A percentile compares a stretch with the other conserved stretches of the same genome.
These are phyloP conservation scores for Spizellomyces punctatus DNA, from an alignment of 192 early-diverging fungal genomes.

Conservation along the genomic window DNA sequence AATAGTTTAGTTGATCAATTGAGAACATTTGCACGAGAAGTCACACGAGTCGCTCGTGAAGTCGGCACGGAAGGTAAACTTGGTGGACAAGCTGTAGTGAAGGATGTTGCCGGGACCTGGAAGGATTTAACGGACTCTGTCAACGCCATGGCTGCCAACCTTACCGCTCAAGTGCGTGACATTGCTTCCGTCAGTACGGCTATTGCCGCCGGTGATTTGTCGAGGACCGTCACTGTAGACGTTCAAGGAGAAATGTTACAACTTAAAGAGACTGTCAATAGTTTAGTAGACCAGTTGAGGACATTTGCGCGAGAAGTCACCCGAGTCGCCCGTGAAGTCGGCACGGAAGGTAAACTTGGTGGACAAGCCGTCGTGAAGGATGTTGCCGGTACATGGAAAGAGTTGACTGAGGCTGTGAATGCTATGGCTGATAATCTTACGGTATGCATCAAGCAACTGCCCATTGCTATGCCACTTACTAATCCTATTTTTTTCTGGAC, in stretches of 20 bases:
- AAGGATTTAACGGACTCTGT: slow-evolving; percentile 63
- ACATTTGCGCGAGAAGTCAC: slow-evolving; percentile 71
- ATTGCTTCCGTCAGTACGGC: slow-evolving; percentile 64
- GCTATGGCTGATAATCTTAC: slow-evolving; percentile 64
- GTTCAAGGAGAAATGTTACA: slow-evolving; percentile 69
- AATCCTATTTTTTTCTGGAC: not conserved
- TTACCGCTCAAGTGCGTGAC: slow-evolving; percentile 61
- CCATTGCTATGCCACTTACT: not conserved
- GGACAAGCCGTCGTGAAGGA: slow-evolving; percentile 59
- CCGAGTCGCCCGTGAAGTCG: slow-evolving; percentile 54
- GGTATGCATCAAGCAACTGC: slow-evolving; percentile 37
- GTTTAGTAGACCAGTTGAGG: slow-evolving; percentile 69
- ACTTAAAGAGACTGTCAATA: slow-evolving; percentile 72
- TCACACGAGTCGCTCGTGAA: slow-evolving; percentile 67
- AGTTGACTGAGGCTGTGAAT: slow-evolving; percentile 62
- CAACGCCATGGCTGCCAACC: slow-evolving; percentile 61
- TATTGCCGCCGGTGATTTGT: slow-evolving; percentile 61
- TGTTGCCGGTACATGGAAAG: slow-evolving; percentile 50
- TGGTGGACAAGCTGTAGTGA: slow-evolving; percentile 60
- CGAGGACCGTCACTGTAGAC: slow-evolving; percentile 59
- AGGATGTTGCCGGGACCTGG: slow-evolving; percentile 48
- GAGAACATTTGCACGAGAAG: slow-evolving; percentile 54
- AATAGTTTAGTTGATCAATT: slow-evolving; percentile 75
- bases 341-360: slow-evolving; percentile 65
- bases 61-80: slow-evolving; percentile 71